Evolutionary conservation across 768 basidiomycete species (phyloP), one percentile per base, ranked within the genome.

Genomic region (Coprinopsis sp.): DNA sequence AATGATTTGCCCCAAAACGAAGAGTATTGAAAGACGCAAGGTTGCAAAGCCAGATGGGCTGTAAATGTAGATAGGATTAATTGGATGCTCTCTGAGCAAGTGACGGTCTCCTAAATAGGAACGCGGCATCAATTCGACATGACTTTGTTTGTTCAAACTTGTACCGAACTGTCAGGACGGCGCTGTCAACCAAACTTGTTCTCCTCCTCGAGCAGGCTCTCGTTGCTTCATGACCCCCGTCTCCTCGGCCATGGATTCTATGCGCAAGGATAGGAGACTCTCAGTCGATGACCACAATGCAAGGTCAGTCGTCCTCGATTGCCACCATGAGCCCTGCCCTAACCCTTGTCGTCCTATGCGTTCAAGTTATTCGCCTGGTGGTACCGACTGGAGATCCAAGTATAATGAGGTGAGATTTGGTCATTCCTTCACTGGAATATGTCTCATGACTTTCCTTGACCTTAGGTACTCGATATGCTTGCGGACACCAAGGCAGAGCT

Each of bases 1-100:
- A 63, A 93, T 93, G 91, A 77, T 87, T 18, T 91, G 89, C 60
- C 81, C 87, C 16, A 82, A 80, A 61, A 91, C 89, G 13, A 87
- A 89, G 4, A 77, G 71, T 52, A 69, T 83, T 37, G 91, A 93
- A 62, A 86, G 78, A 54, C 76, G 91, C 49, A 93, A 93, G 60
- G 91, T 88, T 55, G 89, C 89, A 33, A 91, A 90, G 62, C 89
- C 90, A 45, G 82, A 90, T 51, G 77, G 73, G 37, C 50, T 82
- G 59, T 82, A 67, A 28, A 47, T 50, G 44, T 50, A 53, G 49
- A 33, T 22, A 24, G 44, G 8, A 4, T 25, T 10, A 43, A 8
- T 25, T 27, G n/a, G 27, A 12, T 27, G 29, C 16, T 29, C 14
- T 40, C 19, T 46, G 21, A 27, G 30, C 33, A 33, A 29, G 18